A percentile compares a stretch with the other conserved stretches of the same genome.
phyloP scores from a whole-genome alignment of 495 filamentous ascomycete species.

The Apiosordaria backusii region DNA sequence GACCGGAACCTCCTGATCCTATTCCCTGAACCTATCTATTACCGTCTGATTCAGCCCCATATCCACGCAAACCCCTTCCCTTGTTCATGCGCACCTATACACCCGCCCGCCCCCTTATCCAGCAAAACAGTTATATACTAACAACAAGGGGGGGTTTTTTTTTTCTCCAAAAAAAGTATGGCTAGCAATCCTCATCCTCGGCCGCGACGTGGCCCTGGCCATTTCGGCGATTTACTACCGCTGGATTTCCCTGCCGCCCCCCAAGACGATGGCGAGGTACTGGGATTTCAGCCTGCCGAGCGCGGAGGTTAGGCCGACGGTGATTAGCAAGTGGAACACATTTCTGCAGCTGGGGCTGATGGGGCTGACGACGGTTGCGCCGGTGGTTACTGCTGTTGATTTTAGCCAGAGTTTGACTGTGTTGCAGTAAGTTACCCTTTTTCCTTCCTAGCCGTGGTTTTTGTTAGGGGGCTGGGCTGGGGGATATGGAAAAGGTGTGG shows the following conservation, averaged over 20 bases:
- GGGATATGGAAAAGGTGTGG: no score
- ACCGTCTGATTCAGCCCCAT: no score
- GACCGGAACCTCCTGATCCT: no score
- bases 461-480: no score
- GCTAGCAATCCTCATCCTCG: constrained; percentile 83
- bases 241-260: constrained; percentile 87
- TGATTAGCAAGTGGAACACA: constrained; percentile 87
- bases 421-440: constrained; percentile 62
- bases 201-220: constrained; percentile 82
- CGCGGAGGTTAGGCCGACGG: constrained; percentile 89
- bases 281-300: constrained; percentile 96
- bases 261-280: constrained; percentile 89
- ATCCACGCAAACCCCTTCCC: no score
- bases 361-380: constrained; percentile 70
- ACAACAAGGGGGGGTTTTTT: no score
- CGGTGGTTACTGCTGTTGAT: constrained; percentile 56
- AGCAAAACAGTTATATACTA: no score
- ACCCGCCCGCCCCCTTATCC: no score
- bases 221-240: constrained; percentile 90
- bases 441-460: constrained; percentile 4
- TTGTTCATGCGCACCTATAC: no score
- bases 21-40: no score
- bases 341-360: constrained; percentile 75
- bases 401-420: constrained; percentile 54
- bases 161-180: constrained; percentile 55